Evolutionary conservation across 805 yeast genomes (phyloP), one percentile per base, ranked within the genome.

Genomic region (Metschnikowia cubensis): DNA sequence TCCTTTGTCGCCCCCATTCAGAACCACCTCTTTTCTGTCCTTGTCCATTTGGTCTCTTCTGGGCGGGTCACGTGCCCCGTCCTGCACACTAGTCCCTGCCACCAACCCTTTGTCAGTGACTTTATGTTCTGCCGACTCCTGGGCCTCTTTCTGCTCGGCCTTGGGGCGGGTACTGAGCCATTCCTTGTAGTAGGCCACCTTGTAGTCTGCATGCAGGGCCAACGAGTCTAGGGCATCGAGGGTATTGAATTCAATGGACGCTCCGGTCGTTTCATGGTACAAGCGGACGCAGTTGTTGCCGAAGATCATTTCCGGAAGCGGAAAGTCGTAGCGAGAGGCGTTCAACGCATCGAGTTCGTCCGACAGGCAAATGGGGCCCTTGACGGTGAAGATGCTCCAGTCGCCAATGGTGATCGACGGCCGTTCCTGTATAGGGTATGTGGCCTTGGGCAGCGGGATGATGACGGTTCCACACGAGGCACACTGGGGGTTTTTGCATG

Each of bases 251-350:
- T 73, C 75, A 13, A 92, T 74, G 52, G 79, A 76, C 45, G 68
- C 59, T 6, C 66, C 67, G 1, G 67, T 60, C 42, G 61, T 62
- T 38, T 69, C 74, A 50, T 71, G 65, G 4, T 64, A 72, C 10
- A 90, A 63, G 45, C 74, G 77, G 10, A 90, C 82, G 50, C 69
- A 68, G 62, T 87, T 91, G 57, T 87, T 82, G 8, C 98, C 98
- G 69, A 94, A 94, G 5, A 94, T 90, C 98, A 94, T 94, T 65
- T 94, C 99, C 0, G 99, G 99, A 39, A 92, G 69, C 0, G 98
- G 96, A 53, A 92, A 81, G 14, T 83, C 83, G 47, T 85, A 76
- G 47, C 83, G 63, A 11, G 62, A 55, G 4, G 78, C 79, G 65
- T 82, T 87, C 60, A 85, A 77, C 2, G 67, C 68, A 50, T 89